Evolutionary conservation across 1,284 basidiomycete genomes (phyloP).

Genomic region (Ceratobasidium sp.): DNA sequence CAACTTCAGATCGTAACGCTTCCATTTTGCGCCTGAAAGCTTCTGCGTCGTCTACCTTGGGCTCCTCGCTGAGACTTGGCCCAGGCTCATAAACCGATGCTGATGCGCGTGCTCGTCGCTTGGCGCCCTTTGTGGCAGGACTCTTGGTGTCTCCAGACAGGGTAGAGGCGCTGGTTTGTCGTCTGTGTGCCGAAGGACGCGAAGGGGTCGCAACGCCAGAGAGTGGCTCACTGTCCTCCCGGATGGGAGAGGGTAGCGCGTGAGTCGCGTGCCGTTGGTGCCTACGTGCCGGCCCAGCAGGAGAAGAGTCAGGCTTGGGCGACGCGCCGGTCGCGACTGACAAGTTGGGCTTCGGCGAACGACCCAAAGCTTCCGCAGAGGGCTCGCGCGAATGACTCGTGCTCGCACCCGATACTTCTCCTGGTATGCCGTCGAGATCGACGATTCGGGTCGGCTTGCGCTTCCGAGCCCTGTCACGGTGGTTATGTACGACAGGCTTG

Average conservation of each 20-base stretch:
- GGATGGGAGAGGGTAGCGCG: conserved; percentile 14
- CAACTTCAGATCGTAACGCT: conserved; percentile 81
- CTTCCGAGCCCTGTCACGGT: conserved; percentile 26
- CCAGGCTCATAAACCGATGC: conserved; percentile 68
- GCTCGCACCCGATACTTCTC: conserved; percentile 3
- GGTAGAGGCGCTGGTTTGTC: conserved; percentile 30
- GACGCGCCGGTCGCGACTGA: not conserved
- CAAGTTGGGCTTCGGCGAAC: not conserved
- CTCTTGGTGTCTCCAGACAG: conserved; percentile 25
- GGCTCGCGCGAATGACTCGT: conserved; percentile 39
- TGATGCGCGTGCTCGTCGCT: conserved; percentile 60
- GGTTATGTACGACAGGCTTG: conserved; percentile 27
- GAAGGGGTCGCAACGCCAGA: not conserved
- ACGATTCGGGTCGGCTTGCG: conserved; percentile 44
- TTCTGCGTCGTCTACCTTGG: conserved; percentile 60
- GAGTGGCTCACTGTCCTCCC: conserved; percentile 32
- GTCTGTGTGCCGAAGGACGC: conserved; percentile 4
- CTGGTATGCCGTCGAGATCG: conserved; percentile 40
- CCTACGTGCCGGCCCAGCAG: not conserved
- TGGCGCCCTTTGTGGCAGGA: conserved; percentile 42
- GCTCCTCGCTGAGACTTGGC: conserved; percentile 38
- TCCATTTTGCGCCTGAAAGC: conserved; percentile 79
- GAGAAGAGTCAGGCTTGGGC: not conserved
- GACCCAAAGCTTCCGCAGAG: conserved; percentile 45
- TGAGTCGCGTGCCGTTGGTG: conserved; percentile 20